phyloP scores from a whole-genome alignment of 306 rosid genomes.

The Vicia faba region DNA sequence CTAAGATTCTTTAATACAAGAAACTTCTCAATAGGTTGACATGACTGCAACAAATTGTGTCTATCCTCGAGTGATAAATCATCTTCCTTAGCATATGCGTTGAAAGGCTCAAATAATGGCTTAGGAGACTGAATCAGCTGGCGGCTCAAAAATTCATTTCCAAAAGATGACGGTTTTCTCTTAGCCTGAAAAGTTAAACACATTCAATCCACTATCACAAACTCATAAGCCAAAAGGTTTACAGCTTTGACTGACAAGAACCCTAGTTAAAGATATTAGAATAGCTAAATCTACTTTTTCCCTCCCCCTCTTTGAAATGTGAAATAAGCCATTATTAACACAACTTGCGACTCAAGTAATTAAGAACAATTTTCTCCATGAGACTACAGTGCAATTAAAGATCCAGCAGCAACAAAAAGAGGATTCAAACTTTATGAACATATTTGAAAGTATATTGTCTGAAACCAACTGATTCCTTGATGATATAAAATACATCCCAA shows the following conservation, averaged over 20 bases:
- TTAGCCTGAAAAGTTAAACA: constrained; percentile 61
- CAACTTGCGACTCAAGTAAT: constrained; percentile 10
- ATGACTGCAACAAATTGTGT: constrained; percentile 58
- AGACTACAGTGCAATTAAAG: constrained; percentile 23
- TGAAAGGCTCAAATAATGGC: constrained; percentile 57
- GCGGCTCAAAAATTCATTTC: constrained; percentile 45
- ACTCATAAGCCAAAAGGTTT: neutral
- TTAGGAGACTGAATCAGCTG: constrained; percentile 56
- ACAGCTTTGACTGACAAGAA: constrained; percentile 23
- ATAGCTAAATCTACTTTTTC: constrained; percentile 22
- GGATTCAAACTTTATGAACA: constrained; percentile 13
- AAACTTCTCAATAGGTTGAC: constrained; percentile 74
- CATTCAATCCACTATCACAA: constrained; percentile 1
- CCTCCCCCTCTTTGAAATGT: constrained; percentile 13
- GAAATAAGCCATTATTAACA: constrained; percentile 7
- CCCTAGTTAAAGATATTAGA: constrained; percentile 25
- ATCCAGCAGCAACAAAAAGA: neutral
- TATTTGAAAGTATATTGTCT: constrained; percentile 8
- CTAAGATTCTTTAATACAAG: constrained; percentile 57
- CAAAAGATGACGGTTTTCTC: constrained; percentile 68
- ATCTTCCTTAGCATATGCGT: constrained; percentile 40
- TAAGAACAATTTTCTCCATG: constrained; percentile 17
- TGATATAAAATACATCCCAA: constrained; percentile 16
- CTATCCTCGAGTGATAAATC: constrained; percentile 50
- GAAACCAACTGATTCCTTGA: constrained; percentile 15